Conservation (phyloP, 73 alveolate species). For the Tetrahymena thermophila region DNA sequence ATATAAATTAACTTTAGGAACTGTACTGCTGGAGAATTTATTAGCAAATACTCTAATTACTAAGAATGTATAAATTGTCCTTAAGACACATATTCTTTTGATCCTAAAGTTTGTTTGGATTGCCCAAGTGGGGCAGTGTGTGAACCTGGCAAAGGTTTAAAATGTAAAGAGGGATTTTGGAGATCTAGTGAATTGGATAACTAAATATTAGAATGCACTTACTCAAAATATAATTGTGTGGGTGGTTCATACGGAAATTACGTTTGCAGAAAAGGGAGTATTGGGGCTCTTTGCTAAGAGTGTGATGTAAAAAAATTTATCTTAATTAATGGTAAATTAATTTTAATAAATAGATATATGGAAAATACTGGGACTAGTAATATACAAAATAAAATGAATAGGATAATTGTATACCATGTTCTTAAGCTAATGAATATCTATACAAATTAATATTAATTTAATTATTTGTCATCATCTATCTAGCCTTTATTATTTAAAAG, state of each 20-base stretch:
- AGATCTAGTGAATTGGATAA: constrained; percentile 31
- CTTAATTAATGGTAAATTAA: no score
- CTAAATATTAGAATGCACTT: constrained; percentile 1
- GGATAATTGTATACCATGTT: background rate
- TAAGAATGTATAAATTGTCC: constrained; percentile 19
- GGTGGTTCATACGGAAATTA: background rate
- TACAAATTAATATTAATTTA: no score
- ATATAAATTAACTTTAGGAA: background rate
- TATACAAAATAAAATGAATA: background rate
- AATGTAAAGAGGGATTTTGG: constrained; percentile 50
- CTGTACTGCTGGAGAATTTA: background rate
- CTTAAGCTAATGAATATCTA: background rate
- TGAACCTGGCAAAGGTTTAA: constrained; percentile 9
- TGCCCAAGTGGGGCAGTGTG: constrained; percentile 42
- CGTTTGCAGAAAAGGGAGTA: background rate
- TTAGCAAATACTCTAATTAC: background rate
- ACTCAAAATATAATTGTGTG: background rate
- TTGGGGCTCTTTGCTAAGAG: background rate
- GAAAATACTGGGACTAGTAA: background rate
- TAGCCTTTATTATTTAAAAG: no score
- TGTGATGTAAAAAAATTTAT: background rate
- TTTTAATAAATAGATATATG: background rate
- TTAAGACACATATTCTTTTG: background rate
- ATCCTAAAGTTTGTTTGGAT: background rate
- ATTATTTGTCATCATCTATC: no score